These are phyloP conservation scores for Trapa incisa DNA, from an alignment of 345 rosid species.

Conservation along the genomic window DNA sequence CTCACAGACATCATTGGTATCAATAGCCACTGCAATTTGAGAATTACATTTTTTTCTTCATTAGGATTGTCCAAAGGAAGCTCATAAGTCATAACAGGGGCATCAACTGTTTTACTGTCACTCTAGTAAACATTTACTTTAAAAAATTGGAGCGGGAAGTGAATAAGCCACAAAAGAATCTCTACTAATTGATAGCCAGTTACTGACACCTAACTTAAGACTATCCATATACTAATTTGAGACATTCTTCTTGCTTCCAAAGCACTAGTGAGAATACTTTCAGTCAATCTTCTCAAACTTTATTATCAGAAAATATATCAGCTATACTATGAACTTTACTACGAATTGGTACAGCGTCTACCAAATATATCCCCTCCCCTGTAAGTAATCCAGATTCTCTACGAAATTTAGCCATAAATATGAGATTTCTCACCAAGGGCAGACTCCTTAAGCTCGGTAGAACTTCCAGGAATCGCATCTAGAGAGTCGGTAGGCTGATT, in stretches of 20 bases:
- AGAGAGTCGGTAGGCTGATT: constrained; percentile 21
- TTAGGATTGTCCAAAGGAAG: not conserved
- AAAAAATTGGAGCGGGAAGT: too few relatives aligned
- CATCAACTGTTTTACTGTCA: not conserved
- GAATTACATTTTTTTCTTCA: not conserved
- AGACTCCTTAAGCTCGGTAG: constrained; percentile 26
- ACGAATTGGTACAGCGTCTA: constrained; percentile 12
- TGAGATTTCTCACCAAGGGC: constrained; percentile 22
- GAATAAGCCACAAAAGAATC: not conserved
- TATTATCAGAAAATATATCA: constrained; percentile 21
- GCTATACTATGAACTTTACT: constrained; percentile 16
- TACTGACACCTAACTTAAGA: not conserved
- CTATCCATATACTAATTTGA: not conserved
- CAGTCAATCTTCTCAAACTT: constrained; percentile 16
- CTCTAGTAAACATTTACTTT: not conserved
- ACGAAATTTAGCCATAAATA: constrained; percentile 24
- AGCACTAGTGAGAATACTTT: not conserved
- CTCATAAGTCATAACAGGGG: not conserved
- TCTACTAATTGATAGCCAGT: not conserved
- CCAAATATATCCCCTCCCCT: constrained; percentile 22
- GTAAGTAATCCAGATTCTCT: constrained; percentile 20
- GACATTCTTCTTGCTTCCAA: not conserved
- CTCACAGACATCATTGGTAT: not conserved
- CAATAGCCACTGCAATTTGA: constrained; percentile 1
- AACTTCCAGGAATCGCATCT: constrained; percentile 23